Base-by-base conservation (phyloP, 768 basidiomycete species). In the Galerina sulciceps region DNA sequence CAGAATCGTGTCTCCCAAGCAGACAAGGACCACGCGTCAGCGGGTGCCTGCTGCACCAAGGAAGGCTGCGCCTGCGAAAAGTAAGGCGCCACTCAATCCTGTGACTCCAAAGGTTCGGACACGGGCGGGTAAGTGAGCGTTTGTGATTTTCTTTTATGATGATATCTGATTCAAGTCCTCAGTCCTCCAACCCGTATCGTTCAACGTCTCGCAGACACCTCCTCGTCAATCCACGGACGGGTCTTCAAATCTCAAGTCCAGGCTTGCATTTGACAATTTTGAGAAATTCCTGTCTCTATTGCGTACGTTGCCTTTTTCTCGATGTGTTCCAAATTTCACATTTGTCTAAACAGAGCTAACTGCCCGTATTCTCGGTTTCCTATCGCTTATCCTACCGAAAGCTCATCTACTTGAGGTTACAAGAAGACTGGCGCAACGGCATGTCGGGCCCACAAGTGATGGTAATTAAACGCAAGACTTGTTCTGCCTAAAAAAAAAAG, bases 321-420 rank as follows among this genome's bases (percentile, higher is more conserved):
- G 10, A 13, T 23, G 10, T 44, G 14, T 26, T 9, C 42, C 44
- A 52, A 41, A 4, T 22, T 46, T 31, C 6, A 26, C 60, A 55
- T 34, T 22, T 41, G 50, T 37, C 38, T 57, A 36, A 42, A 13
- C 62, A 90, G 88, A 85, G 58, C 79, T 86, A 62, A 75, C 79
- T 17, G 71, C 84, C 0, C 79, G 85, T 45, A 73, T 96, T 42
- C 80, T 93, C 15, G 90, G 91, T 2, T 64, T 94, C 9, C 73
- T 94, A 3, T 89, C 87, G 0, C 80, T 90, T 15, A 75, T 82
- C 2, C 72, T 94, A 4, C 77, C 83, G 15, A 89, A 88, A 58
- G 79, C 94, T 4, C 86, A 85, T 47, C 71, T 89, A 3, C 78
- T 98, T 22, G 84, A 87, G 53, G 73, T 87, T 14, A 79, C 87